phyloP scores from a whole-genome alignment of 2,329 filamentous ascomycete genomes.

The Meredithiella fracta region DNA sequence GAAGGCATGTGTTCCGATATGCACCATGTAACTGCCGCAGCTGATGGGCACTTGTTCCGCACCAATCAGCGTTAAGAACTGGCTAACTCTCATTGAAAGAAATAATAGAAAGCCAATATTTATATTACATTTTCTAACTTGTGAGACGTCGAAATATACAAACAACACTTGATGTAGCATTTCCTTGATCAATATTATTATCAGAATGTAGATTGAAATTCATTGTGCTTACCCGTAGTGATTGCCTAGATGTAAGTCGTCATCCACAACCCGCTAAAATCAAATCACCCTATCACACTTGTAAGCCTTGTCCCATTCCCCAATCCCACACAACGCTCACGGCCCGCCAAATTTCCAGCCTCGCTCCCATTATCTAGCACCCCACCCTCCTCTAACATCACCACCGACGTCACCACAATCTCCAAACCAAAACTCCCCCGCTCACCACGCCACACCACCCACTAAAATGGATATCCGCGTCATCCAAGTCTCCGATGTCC shows the following conservation, averaged over 20 bases:
- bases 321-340: neutral
- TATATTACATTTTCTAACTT: no score
- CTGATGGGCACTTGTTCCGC: neutral
- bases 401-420: slow-evolving; percentile 6
- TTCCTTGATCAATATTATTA: no score
- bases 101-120: no score
- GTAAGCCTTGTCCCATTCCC: neutral
- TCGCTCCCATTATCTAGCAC: no score
- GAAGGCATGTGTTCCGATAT: neutral
- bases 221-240: no score
- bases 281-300: neutral
- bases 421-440: neutral
- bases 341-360: slow-evolving; percentile 3
- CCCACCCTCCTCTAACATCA: neutral
- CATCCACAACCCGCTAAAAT: no score
- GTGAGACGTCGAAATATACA: no score
- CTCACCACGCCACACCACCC: neutral
- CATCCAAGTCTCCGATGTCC: slow-evolving; percentile 67
- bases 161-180: no score
- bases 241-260: no score
- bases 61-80: slow-evolving; percentile 8
- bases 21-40: neutral
- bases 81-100: no score
- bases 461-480: slow-evolving; percentile 70
- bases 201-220: no score